These are phyloP conservation scores for Neurospora intermedia DNA, from an alignment of 495 filamentous ascomycete species.

Conservation along the genomic window DNA sequence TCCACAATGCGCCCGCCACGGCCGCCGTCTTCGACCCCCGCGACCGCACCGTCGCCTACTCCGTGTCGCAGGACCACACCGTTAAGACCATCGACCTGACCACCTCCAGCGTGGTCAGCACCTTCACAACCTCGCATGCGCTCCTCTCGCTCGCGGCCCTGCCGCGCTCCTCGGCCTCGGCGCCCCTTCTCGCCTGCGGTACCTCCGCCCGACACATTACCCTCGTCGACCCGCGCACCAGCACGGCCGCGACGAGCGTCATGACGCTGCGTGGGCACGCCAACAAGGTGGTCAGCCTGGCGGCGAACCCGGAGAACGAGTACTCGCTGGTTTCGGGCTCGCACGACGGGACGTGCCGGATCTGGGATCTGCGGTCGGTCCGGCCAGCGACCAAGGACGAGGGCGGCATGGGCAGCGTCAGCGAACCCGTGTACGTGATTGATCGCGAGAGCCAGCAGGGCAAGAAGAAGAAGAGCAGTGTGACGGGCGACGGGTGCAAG, in stretches of 20 bases:
- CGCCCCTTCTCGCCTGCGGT: constrained; percentile 71
- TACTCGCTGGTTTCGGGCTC: constrained; percentile 73
- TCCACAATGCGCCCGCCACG: constrained; percentile 62
- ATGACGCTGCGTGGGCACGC: constrained; percentile 86
- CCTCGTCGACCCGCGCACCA: constrained; percentile 75
- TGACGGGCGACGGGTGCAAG: constrained; percentile 70
- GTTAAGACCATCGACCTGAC: constrained; percentile 85
- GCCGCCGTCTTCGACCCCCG: constrained; percentile 71
- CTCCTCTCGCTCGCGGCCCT: constrained; percentile 66
- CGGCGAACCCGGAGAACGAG: constrained; percentile 58
- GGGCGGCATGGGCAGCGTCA: constrained; percentile 49
- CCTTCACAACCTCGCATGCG: constrained; percentile 69
- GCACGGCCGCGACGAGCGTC: constrained; percentile 58
- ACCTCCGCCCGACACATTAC: constrained; percentile 80
- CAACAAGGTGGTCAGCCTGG: constrained; percentile 67
- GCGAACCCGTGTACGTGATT: constrained; percentile 73
- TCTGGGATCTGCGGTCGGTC: constrained; percentile 82
- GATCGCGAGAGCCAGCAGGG: constrained; percentile 65
- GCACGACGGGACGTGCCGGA: constrained; percentile 79
- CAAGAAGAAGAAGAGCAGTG: constrained; percentile 41
- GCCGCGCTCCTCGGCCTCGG: constrained; percentile 28
- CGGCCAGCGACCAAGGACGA: constrained; percentile 52
- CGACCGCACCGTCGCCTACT: constrained; percentile 84
- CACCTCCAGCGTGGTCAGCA: constrained; percentile 61
- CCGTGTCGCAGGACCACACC: constrained; percentile 77